Evolutionary conservation across 2,329 filamentous ascomycete species (phyloP), one percentile per base, ranked within the genome.

Genomic region (Cadophora sp.): DNA sequence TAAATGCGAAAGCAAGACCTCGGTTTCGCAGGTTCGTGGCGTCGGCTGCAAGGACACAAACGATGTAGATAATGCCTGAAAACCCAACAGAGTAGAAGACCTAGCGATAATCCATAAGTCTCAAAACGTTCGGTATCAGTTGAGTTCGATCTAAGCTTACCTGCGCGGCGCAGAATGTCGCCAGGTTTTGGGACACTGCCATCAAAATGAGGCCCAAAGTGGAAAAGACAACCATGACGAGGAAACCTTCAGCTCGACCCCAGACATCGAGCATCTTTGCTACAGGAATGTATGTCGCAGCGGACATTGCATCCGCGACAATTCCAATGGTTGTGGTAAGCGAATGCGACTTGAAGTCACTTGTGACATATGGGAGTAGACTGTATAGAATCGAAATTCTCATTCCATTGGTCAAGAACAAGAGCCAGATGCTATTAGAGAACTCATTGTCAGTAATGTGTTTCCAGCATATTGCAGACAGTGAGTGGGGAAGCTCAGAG

Each of bases 261-360:
- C 87, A 91, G 43, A 90, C 81, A 78, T 92, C 87, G 61, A 91
- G 82, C 30, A 91, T 81, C 77, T 91, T 92, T 61, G 89, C 88
- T 68, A 90, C 82, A 0, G 89, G 86, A 16, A 91, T 83, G 74
- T 89, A 89, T 63, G 85, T 82, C 18, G 89, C 83, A 39, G 87
- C 89, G 73, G 80, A 79, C 61, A 89, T 84, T 41, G 85, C 77
- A 67, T 78, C 82, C 27, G 85, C 78, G 27, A 90, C 81, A 66
- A 90, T 85, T 53, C 79, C 78, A n/a, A 85, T 84, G 1, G 85
- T 82, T 2, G 84, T 68, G 9, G 73, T 55, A 7, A 72, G 65
- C 13, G 73, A 72, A 50, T 73, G 71, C 2, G 65, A 48, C 36
- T 68, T 24, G 59, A 73, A 76, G 6, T 60, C 62, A 50, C 70